Evolutionary conservation across 1,284 basidiomycete genomes (phyloP).

Genomic region (Paramarasmius palmivorus): DNA sequence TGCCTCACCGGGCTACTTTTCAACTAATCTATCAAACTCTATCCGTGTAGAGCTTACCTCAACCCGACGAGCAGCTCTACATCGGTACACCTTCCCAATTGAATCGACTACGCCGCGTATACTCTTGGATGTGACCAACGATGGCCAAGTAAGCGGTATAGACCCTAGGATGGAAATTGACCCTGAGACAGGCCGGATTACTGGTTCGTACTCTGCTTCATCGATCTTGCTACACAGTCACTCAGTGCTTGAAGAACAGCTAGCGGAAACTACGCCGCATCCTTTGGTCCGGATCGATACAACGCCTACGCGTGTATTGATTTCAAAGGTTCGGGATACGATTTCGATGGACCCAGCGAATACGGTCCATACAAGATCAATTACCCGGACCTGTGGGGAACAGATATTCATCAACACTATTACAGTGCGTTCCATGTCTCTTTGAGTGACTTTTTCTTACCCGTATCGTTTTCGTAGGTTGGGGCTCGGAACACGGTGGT

Average conservation of each 20-base stretch:
- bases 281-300: constrained; percentile 50
- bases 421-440: constrained; percentile 31
- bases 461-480: constrained; percentile 23
- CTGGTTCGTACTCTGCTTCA: neutral
- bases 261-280: constrained; percentile 40
- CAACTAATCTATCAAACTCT: constrained; percentile 57
- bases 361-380: constrained; percentile 57
- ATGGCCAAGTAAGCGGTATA: constrained; percentile 52
- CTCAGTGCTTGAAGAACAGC: too few species aligned
- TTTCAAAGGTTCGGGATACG: constrained; percentile 56
- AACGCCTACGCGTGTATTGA: constrained; percentile 61
- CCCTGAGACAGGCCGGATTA: constrained; percentile 44
- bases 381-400: constrained; percentile 47
- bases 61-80: constrained; percentile 54
- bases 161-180: constrained; percentile 46
- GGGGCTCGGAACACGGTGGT: constrained; percentile 45
- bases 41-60: constrained; percentile 61
- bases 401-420: constrained; percentile 49
- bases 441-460: neutral
- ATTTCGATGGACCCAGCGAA: constrained; percentile 44
- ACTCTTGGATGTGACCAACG: constrained; percentile 58
- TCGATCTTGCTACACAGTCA: neutral
- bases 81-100: constrained; percentile 51
- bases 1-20: constrained; percentile 64
- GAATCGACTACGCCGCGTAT: constrained; percentile 46